Evolutionary conservation across 768 basidiomycete genomes (phyloP), one percentile per base, ranked within the genome.

Genomic region (Collybia nuda): DNA sequence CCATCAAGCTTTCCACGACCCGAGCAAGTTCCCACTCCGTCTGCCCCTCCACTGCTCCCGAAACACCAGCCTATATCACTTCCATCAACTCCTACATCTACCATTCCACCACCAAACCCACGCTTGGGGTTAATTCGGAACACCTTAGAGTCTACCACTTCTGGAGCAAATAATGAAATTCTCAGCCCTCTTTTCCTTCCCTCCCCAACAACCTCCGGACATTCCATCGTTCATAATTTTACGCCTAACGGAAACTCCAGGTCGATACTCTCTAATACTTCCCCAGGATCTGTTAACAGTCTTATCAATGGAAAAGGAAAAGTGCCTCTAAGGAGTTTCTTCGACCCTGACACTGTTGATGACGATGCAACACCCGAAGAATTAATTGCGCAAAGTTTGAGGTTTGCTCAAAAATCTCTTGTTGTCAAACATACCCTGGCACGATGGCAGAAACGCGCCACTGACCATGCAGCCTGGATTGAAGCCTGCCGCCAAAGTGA

Each of bases 401-500:
- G 60, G 2, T 84, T 84, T 59, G 64, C 62, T 18, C 70, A 67
- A 40, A 70, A 66, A 47, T 65, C 74, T 22, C 51, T 59, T 19
- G 47, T 74, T 23, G 72, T 84, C 29, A 76, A 70, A 53, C 57
- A 64, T 29, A 67, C 58, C 29, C 80, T 82, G 51, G 57, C 58
- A 39, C 61, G 52, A 32, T 86, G 85, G 85, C 60, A 72, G 56
- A 64, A 75, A 53, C 71, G 71, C 40, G 55, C 74, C 7, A 65
- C 65, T 1, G 77, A 79, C 28, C 70, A 72, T 46, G 73, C 67
- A 32, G 78, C 73, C n/a, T 88, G 82, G 77, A 59, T 75, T 4
- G 83, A 86, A 44, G 88, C 88, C 0, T 79, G 79, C 51, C 67
- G 66, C 49, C 79, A 80, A 40, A 82, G 85, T 49, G 78, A 86